Percentiles rank a stretch among this genome's conserved stretches.
These are phyloP conservation scores for Nitzschia palea DNA, from an alignment of 108 stramenopile genomes.

Conservation along the genomic window DNA sequence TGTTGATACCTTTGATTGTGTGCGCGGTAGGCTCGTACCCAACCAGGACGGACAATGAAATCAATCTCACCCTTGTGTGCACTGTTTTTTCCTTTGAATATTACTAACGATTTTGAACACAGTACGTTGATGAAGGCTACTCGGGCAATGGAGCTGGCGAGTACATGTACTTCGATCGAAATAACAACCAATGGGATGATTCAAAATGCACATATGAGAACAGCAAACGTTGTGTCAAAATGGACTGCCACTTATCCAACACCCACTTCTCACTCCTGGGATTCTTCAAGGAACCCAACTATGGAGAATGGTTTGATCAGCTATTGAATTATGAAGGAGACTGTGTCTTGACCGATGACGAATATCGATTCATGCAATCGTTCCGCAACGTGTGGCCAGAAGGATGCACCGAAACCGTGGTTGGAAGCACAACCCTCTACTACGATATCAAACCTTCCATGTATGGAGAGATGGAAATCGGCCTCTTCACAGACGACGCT, in stretches of 20 bases:
- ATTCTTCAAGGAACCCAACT: slow-evolving; percentile 58
- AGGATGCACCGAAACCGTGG: slow-evolving; percentile 19
- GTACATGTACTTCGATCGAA: slow-evolving; percentile 47
- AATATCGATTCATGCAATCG: slow-evolving; percentile 50
- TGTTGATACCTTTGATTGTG: neutral
- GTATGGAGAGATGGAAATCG: slow-evolving; percentile 41
- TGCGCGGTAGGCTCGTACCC: too few relatives aligned
- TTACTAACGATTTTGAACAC: neutral
- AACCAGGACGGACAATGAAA: too few relatives aligned
- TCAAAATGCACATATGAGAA: slow-evolving; percentile 29
- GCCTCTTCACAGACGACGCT: slow-evolving; percentile 52
- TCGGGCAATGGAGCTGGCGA: slow-evolving; percentile 52
- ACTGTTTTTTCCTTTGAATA: too few relatives aligned
- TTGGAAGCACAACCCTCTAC: slow-evolving; percentile 33
- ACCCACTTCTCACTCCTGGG: slow-evolving; percentile 53
- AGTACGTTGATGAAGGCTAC: slow-evolving; percentile 55
- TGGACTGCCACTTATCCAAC: slow-evolving; percentile 62
- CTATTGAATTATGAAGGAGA: slow-evolving; percentile 68
- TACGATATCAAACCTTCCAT: slow-evolving; percentile 54
- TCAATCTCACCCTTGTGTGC: too few relatives aligned
- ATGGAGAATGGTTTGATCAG: slow-evolving; percentile 58
- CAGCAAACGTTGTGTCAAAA: slow-evolving; percentile 45
- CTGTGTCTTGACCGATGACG: slow-evolving; percentile 59
- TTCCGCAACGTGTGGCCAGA: slow-evolving; percentile 33
- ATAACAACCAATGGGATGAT: slow-evolving; percentile 35